Evolutionary conservation across 371 early-diverging fungal species (phyloP).

Genomic region (Actinomortierella ambigua): DNA sequence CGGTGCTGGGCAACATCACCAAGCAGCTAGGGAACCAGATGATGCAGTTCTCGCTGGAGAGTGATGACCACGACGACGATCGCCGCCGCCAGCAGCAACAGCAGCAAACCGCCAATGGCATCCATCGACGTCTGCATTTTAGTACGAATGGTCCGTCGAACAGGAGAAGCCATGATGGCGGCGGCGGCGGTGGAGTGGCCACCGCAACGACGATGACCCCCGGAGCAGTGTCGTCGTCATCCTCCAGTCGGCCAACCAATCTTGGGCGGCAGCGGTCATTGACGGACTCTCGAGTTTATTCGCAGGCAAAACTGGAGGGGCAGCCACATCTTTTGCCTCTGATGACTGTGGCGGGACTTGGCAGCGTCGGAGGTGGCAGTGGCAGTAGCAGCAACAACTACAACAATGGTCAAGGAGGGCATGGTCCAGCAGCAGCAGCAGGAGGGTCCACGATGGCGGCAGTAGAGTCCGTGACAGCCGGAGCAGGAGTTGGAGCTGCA

Average conservation of each 20-base stretch:
- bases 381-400: conserved; percentile 4
- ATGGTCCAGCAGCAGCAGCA: conserved; percentile 16
- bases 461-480: conserved; percentile 8
- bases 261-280: too few species aligned
- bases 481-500: conserved; percentile 3
- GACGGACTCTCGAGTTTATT: too few species aligned
- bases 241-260: too few species aligned
- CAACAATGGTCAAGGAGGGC: conserved; percentile 5
- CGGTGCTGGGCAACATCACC: conserved; percentile 75
- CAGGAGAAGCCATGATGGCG: too few species aligned
- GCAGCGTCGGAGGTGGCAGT: conserved; percentile 2
- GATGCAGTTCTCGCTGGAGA: conserved; percentile 53
- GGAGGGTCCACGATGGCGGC: neutral
- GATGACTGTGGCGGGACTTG: too few species aligned
- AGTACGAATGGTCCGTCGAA: too few species aligned
- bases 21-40: conserved; percentile 74
- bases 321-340: too few species aligned
- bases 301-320: too few species aligned
- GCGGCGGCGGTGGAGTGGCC: neutral
- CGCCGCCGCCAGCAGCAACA: conserved; percentile 21
- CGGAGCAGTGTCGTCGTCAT: too few species aligned
- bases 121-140: too few species aligned
- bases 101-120: too few species aligned
- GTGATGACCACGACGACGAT: conserved; percentile 10
- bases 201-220: too few species aligned